A percentile compares a stretch with the other conserved stretches of the same genome.
phyloP scores from a whole-genome alignment of 768 basidiomycete genomes.

The Tricholoma saponaceum region DNA sequence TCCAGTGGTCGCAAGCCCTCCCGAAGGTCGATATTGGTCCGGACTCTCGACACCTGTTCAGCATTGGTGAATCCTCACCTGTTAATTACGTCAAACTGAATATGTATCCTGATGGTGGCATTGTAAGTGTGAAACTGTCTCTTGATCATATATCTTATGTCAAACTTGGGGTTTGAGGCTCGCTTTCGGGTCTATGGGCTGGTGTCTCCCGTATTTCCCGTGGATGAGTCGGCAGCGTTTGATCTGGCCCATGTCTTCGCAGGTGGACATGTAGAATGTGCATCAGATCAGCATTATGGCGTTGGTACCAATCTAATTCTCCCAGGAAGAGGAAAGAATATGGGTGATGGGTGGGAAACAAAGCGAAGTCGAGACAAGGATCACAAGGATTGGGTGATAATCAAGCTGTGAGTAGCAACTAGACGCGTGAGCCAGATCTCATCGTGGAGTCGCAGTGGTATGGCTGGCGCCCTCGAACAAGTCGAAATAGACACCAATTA shows the following conservation, averaged over 20 bases:
- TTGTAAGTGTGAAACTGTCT: constrained; percentile 51
- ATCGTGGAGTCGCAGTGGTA: constrained; percentile 46
- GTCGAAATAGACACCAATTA: constrained; percentile 92
- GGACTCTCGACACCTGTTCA: constrained; percentile 85
- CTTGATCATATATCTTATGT: constrained; percentile 3
- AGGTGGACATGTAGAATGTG: constrained; percentile 79
- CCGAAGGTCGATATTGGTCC: constrained; percentile 78
- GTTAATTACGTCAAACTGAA: constrained; percentile 85
- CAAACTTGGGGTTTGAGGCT: constrained; percentile 45
- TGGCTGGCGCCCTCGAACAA: constrained; percentile 65
- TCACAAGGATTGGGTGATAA: constrained; percentile 89
- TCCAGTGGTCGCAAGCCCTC: constrained; percentile 81
- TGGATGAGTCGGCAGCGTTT: constrained; percentile 44
- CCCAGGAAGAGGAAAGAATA: constrained; percentile 89
- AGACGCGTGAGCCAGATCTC: constrained; percentile 3
- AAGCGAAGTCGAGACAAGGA: constrained; percentile 75
- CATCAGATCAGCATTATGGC: constrained; percentile 95
- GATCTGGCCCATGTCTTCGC: constrained; percentile 91
- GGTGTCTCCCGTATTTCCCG: constrained; percentile 62
- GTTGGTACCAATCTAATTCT: constrained; percentile 87
- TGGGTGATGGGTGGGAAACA: constrained; percentile 99
- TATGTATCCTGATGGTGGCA: constrained; percentile 97
- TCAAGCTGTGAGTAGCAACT: constrained; percentile 66
- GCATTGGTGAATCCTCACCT: constrained; percentile 45
- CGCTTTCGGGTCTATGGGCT: constrained; percentile 90